These are phyloP conservation scores for Herpetospermum pedunculosum DNA, from an alignment of 306 rosid species.

Conservation along the genomic window DNA sequence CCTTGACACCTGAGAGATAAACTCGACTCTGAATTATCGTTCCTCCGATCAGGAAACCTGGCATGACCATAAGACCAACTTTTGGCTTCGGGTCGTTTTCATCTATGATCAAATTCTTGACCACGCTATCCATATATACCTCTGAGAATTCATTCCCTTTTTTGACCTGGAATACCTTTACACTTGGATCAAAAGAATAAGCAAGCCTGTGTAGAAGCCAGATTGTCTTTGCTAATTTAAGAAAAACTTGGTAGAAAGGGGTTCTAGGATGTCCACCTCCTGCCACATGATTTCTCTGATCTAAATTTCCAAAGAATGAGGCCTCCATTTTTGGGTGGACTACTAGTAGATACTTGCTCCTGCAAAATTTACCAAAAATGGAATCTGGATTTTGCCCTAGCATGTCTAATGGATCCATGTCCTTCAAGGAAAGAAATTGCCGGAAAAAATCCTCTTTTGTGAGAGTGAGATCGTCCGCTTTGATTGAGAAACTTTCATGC, in stretches of 20 bases:
- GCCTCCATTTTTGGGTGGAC: slow-evolving; percentile 98
- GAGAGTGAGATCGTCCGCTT: slow-evolving; percentile 36
- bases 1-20: slow-evolving; percentile 89
- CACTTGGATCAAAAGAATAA: slow-evolving; percentile 66
- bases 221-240: slow-evolving; percentile 74
- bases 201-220: slow-evolving; percentile 96
- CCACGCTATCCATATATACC: slow-evolving; percentile 86
- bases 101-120: slow-evolving; percentile 68
- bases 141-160: slow-evolving; percentile 86
- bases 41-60: slow-evolving; percentile 82
- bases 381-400: slow-evolving; percentile 95
- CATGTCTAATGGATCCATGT: slow-evolving; percentile 85
- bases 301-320: slow-evolving; percentile 87
- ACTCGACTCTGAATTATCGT: slow-evolving; percentile 89
- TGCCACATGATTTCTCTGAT: slow-evolving; percentile 68
- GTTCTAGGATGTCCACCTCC: slow-evolving; percentile 99
- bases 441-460: slow-evolving; percentile 68
- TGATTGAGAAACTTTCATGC: slow-evolving; percentile 63
- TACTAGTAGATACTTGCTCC: slow-evolving; percentile 77
- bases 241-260: slow-evolving; percentile 89
- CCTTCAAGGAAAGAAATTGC: slow-evolving; percentile 77
- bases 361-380: slow-evolving; percentile 75
- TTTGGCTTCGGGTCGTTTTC: slow-evolving; percentile 57
- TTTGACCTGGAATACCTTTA: slow-evolving; percentile 86
- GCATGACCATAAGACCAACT: slow-evolving; percentile 97